These are phyloP conservation scores for Agrocybe pediades DNA, from an alignment of 768 basidiomycete genomes.

Conservation along the genomic window DNA sequence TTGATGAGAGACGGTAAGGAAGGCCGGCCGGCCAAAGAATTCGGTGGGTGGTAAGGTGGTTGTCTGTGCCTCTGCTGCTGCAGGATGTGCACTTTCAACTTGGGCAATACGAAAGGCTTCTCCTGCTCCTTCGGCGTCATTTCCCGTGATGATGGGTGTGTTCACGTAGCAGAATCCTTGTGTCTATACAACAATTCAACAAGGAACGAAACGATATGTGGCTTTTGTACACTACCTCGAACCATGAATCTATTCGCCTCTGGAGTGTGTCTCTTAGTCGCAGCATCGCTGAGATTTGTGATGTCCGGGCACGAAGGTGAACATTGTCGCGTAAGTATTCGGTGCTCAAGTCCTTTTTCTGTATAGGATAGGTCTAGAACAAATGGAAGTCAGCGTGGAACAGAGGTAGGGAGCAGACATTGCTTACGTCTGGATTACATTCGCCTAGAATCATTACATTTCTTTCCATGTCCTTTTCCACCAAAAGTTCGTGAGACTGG, in stretches of 20 bases:
- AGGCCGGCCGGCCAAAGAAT: constrained; percentile 77
- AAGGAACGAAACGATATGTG: not conserved
- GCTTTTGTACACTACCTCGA: constrained; percentile 51
- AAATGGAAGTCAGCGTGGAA: not conserved
- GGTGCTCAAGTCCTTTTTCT: constrained; percentile 79
- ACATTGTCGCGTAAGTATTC: constrained; percentile 85
- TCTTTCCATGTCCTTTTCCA: constrained; percentile 33
- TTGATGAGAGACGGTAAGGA: constrained; percentile 94
- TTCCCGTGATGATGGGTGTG: constrained; percentile 87
- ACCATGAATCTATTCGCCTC: constrained; percentile 63
- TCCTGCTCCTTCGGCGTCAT: constrained; percentile 95
- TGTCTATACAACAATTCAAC: constrained; percentile 40
- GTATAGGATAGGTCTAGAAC: constrained; percentile 81
- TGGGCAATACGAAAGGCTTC: constrained; percentile 80
- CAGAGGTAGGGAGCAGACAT: not conserved
- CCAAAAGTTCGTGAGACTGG: constrained; percentile 50
- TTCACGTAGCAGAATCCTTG: constrained; percentile 79
- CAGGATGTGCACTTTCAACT: constrained; percentile 31
- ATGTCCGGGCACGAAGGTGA: constrained; percentile 86
- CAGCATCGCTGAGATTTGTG: constrained; percentile 70
- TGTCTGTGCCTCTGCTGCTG: constrained; percentile 20
- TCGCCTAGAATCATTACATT: constrained; percentile 43
- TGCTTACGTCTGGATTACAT: constrained; percentile 47
- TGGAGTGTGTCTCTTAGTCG: constrained; percentile 65
- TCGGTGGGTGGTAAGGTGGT: constrained; percentile 34